Percentiles rank a stretch among this genome's conserved stretches.
phyloP scores from a whole-genome alignment of 805 yeast species.

The Myxozyma melibiosi region DNA sequence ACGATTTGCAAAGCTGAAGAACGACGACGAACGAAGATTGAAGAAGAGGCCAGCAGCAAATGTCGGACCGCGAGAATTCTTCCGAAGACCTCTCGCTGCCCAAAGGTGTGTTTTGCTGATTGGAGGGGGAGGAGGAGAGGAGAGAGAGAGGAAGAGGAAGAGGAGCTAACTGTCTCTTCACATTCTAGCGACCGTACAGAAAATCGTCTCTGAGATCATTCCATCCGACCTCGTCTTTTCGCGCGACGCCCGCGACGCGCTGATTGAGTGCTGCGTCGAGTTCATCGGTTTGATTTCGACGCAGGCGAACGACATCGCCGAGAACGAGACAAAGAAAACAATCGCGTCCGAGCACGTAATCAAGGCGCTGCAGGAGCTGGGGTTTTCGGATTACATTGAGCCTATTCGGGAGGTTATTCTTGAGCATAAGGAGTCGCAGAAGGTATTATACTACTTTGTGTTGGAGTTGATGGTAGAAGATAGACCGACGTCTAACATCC shows the following conservation, averaged over 20 bases:
- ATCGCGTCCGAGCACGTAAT: conserved; percentile 96
- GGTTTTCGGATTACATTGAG: conserved; percentile 81
- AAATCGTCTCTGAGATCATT: conserved; percentile 84
- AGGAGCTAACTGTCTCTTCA: too few relatives aligned
- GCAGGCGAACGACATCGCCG: conserved; percentile 94
- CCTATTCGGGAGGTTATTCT: conserved; percentile 75
- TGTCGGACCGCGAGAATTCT: conserved; percentile 36
- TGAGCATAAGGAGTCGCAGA: conserved; percentile 85
- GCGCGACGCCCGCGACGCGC: conserved; percentile 91
- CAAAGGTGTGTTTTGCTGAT: conserved; percentile 42
- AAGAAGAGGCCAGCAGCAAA: not conserved
- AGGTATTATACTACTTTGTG: conserved; percentile 44
- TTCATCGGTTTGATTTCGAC: conserved; percentile 93
- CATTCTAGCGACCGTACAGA: conserved; percentile 90
- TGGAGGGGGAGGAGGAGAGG: too few relatives aligned
- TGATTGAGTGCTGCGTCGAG: conserved; percentile 94
- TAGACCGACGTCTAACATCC: not conserved
- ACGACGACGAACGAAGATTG: too few relatives aligned
- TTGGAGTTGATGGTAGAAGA: not conserved
- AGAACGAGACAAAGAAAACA: conserved; percentile 92
- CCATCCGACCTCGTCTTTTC: conserved; percentile 87
- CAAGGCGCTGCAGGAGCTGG: conserved; percentile 83
- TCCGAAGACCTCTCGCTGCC: conserved; percentile 51
- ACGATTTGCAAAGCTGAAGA: too few relatives aligned
- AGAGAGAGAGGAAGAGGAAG: too few relatives aligned